Percentiles rank a stretch among this genome's conserved stretches.
phyloP scores from a whole-genome alignment of 192 early-diverging fungal genomes.

The Backusella sp. region DNA sequence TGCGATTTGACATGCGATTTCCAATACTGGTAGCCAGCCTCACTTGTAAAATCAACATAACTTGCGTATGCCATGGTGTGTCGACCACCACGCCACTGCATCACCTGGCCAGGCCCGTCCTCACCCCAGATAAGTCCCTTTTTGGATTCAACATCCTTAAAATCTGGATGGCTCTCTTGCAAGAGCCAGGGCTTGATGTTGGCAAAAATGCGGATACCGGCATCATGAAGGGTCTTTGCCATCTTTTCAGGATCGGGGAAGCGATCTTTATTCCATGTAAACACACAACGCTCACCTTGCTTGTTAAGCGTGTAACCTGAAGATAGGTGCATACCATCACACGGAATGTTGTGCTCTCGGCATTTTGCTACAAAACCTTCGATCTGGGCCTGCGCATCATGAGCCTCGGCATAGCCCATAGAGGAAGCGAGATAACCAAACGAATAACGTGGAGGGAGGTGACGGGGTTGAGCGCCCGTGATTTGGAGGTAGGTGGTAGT shows the following conservation, averaged over 20 bases:
- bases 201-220: constrained; percentile 54
- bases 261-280: constrained; percentile 57
- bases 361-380: constrained; percentile 42
- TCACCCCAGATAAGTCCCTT: constrained; percentile 45
- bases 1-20: constrained; percentile 42
- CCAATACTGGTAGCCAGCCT: constrained; percentile 50
- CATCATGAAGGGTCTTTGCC: constrained; percentile 27
- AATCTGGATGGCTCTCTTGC: constrained; percentile 46
- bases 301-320: constrained; percentile 56
- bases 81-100: constrained; percentile 53
- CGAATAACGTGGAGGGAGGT: constrained; percentile 46
- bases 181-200: constrained; percentile 67
- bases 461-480: constrained; percentile 38
- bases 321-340: constrained; percentile 58
- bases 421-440: constrained; percentile 60
- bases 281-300: constrained; percentile 52
- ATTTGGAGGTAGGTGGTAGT: constrained; percentile 37
- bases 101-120: constrained; percentile 28
- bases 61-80: constrained; percentile 42
- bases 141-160: constrained; percentile 30
- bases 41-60: constrained; percentile 58
- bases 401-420: constrained; percentile 64
- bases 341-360: constrained; percentile 47
- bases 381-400: constrained; percentile 52
- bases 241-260: constrained; percentile 53